phyloP scores from a whole-genome alignment of 306 rosid species.

The Cucumis hystrix region DNA sequence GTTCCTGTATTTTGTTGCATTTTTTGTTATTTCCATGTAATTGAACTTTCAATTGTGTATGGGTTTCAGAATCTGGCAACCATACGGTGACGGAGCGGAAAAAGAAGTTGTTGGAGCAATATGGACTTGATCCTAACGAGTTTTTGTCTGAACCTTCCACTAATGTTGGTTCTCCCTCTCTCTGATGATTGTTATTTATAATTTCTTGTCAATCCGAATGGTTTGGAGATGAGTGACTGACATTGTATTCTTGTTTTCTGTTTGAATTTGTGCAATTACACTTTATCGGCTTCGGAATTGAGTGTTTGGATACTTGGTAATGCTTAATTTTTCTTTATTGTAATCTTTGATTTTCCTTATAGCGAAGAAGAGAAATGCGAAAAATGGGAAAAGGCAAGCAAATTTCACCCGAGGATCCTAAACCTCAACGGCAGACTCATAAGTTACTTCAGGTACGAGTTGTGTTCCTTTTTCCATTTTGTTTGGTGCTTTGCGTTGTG shows the following conservation, averaged over 20 bases:
- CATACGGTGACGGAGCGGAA: constrained; percentile 40
- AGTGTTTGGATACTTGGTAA: neutral
- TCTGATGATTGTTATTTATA: neutral
- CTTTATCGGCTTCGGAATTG: neutral
- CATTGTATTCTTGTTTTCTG: neutral
- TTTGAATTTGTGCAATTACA: neutral
- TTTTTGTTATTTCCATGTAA: neutral
- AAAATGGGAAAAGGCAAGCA: constrained; percentile 32
- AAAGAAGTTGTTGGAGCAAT: constrained; percentile 53
- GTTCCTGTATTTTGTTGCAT: neutral
- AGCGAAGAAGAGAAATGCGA: constrained; percentile 43
- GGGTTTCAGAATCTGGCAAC: constrained; percentile 31
- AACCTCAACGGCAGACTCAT: constrained; percentile 57
- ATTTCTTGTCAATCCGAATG: neutral
- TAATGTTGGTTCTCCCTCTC: constrained; percentile 32
- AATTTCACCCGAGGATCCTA: constrained; percentile 29
- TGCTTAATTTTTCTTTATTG: neutral
- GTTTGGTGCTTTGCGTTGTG: neutral
- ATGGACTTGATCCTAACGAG: constrained; percentile 76
- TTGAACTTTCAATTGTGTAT: neutral
- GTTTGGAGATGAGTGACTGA: neutral
- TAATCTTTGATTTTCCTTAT: constrained; percentile 8
- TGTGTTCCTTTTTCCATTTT: constrained; percentile 2
- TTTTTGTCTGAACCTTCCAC: constrained; percentile 45
- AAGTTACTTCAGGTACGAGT: constrained; percentile 68